Conservation (phyloP, 2,329 filamentous ascomycete genomes). For the Ceratocystis colombiana region DNA sequence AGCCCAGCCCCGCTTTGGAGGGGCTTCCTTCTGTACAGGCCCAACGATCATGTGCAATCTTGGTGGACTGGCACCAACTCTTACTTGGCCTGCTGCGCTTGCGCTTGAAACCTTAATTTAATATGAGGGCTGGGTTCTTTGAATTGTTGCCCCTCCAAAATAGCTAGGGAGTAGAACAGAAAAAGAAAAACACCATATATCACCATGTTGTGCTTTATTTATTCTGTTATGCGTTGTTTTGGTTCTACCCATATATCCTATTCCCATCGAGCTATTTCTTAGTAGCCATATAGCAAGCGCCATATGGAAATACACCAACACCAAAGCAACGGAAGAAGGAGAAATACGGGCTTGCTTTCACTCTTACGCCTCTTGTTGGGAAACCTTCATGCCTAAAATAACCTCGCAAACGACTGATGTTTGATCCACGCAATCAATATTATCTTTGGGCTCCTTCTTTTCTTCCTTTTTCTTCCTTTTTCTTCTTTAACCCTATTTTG, state of each 20-base stretch:
- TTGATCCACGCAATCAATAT: not conserved
- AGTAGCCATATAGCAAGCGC: too few relatives aligned
- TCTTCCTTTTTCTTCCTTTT: not conserved
- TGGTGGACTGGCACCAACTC: not conserved
- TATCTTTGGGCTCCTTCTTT: not conserved
- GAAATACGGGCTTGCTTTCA: too few relatives aligned
- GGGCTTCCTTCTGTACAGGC: not conserved
- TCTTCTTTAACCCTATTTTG: not conserved
- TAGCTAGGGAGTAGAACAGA: not conserved
- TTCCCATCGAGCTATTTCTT: too few relatives aligned
- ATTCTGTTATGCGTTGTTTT: too few relatives aligned
- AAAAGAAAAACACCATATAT: not conserved
- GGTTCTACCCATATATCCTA: too few relatives aligned
- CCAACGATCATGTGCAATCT: not conserved
- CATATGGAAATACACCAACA: too few relatives aligned
- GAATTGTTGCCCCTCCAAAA: not conserved
- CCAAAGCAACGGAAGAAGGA: too few relatives aligned
- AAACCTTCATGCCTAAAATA: too few relatives aligned
- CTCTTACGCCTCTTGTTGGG: too few relatives aligned
- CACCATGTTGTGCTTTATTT: not conserved
- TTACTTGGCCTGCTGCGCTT: not conserved
- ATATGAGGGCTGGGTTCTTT: not conserved
- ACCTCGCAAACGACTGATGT: too few relatives aligned
- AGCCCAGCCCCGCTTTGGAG: too few relatives aligned
- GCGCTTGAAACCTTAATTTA: not conserved